Evolutionary conservation across 2,329 filamentous ascomycete genomes (phyloP).

Genomic region (Hymenoscyphus fraxineus): DNA sequence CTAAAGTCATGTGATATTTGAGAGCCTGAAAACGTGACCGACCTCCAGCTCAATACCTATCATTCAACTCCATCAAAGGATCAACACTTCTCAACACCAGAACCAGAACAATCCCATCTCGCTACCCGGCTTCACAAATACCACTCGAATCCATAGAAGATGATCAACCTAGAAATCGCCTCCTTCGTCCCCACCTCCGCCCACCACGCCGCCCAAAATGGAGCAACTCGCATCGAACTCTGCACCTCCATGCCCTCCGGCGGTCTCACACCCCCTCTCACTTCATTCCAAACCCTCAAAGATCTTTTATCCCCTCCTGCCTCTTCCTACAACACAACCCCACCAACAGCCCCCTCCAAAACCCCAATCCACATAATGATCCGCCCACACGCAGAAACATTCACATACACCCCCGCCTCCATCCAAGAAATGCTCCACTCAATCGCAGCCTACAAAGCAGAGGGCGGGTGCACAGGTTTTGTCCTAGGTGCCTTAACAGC

Average conservation of each 20-base stretch:
- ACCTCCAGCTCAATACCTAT: too few relatives aligned
- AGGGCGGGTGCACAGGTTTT: constrained; percentile 41
- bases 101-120: not conserved
- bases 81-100: not conserved
- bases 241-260: constrained; percentile 40
- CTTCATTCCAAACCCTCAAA: constrained; percentile 28
- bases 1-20: not conserved
- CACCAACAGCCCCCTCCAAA: not conserved
- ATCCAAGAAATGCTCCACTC: constrained; percentile 42
- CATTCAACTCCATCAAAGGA: not conserved
- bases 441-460: constrained; percentile 36
- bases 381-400: constrained; percentile 45
- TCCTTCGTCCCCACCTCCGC: constrained; percentile 45
- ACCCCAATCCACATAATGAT: constrained; percentile 52
- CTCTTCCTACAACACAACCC: not conserved
- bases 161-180: constrained; percentile 43
- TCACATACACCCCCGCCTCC: constrained; percentile 42
- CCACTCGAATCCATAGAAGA: not conserved
- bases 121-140: not conserved
- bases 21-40: too few relatives aligned
- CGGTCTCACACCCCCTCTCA: constrained; percentile 39
- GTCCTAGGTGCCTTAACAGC: constrained; percentile 47
- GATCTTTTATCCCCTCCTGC: not conserved
- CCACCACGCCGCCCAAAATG: constrained; percentile 38
- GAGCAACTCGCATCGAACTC: constrained; percentile 50